phyloP scores from a whole-genome alignment of 1,284 basidiomycete species.

The Ceratobasidium sp. region DNA sequence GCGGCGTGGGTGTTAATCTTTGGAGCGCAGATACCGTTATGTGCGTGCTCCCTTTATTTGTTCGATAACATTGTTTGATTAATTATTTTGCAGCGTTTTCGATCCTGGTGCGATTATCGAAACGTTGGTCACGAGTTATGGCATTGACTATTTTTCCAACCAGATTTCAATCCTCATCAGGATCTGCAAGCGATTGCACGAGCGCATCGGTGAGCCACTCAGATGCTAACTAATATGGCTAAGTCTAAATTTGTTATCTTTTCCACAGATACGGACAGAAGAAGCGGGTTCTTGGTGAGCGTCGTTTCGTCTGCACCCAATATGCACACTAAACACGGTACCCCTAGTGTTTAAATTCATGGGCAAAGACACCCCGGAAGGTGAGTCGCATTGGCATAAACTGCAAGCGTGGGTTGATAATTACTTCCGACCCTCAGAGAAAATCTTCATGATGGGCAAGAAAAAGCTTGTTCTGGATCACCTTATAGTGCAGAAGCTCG shows the following conservation, averaged over 20 bases:
- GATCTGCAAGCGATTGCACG: slow-evolving; percentile 81
- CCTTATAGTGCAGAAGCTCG: slow-evolving; percentile 93
- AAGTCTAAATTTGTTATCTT: slow-evolving; percentile 48
- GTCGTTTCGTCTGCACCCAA: background rate
- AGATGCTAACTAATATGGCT: background rate
- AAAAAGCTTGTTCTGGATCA: slow-evolving; percentile 93
- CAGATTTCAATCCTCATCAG: slow-evolving; percentile 96
- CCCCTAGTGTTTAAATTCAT: slow-evolving; percentile 90
- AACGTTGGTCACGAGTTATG: background rate
- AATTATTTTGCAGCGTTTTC: slow-evolving; percentile 19
- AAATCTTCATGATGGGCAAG: slow-evolving; percentile 88
- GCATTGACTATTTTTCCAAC: slow-evolving; percentile 67
- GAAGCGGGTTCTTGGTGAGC: slow-evolving; percentile 48
- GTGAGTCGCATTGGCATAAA: slow-evolving; percentile 57
- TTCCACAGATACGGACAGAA: slow-evolving; percentile 56
- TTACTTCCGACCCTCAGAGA: slow-evolving; percentile 64
- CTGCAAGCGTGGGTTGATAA: slow-evolving; percentile 5
- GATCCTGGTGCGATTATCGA: slow-evolving; percentile 23
- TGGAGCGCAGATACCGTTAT: slow-evolving; percentile 88
- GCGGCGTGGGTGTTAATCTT: slow-evolving; percentile 58
- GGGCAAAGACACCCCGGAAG: slow-evolving; percentile 90
- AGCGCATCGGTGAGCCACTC: slow-evolving; percentile 69
- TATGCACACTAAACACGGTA: slow-evolving; percentile 71
- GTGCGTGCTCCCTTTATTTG: background rate
- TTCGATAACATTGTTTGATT: background rate